Evolutionary conservation across 495 filamentous ascomycete species (phyloP), one percentile per base, ranked within the genome.

Genomic region (Podospora pseudoanserina): DNA sequence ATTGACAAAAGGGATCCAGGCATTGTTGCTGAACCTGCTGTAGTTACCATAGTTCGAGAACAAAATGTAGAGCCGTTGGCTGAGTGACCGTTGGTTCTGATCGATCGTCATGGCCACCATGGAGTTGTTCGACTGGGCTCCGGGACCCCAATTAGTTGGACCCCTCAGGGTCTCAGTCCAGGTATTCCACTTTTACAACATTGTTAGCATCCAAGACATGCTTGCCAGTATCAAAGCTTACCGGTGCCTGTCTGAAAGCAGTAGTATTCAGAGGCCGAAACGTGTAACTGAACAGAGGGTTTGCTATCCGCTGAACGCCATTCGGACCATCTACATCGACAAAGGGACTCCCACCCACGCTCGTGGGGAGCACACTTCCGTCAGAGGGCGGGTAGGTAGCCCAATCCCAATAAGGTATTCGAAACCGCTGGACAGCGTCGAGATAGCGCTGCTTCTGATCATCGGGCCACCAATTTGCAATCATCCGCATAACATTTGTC

Each of bases 401-500:
- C 88, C 87, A 91, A 68, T 91, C 88, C 87, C 87, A 90, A 74
- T 88, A 91, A 4, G 89, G 88, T 23, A 87, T 80, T 18, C 89
- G 82, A 70, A 89, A 88, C n/a, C 80, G 78, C 27, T 72, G 62
- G 0, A 87, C 86, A 59, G 86, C 86, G 1, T 70, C 71, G 58
- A 77, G 75, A 70, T 86, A 85, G n/a, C 80, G 76, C 49, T 80
- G 74, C 61, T 79, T 75, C 16, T 78, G 71, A 0, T 77, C 65
- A 15, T 73, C 74, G 4, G 83, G 85, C 75, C 87, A 90, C 39
- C 81, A 75, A 16, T 78, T 76, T 26, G 85, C 86, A 59, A 88
- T 87, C 34, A 69, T 70, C 67, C 84, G 80, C 39, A 83, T 78
- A 56, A 85, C 78, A 18, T 75, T 77, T 67, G 81, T 84, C 44